A percentile compares a stretch with the other conserved stretches of the same genome.
phyloP scores from a whole-genome alignment of 225 moss, liverwort and hornwort genomes.

The Straminergon stramineum region DNA sequence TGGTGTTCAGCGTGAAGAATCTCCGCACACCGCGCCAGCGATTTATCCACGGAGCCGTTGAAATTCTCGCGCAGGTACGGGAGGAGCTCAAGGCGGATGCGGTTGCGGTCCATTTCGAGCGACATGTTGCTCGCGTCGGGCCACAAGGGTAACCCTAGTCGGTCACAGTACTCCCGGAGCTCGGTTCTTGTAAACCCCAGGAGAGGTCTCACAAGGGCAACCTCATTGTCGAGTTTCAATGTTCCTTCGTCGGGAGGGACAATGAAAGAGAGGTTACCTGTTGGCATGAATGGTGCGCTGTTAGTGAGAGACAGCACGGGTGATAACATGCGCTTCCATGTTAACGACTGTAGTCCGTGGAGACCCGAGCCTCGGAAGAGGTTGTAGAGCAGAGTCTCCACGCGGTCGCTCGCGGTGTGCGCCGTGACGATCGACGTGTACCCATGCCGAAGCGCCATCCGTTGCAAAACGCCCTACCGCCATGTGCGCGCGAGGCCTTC shows the following conservation, averaged over 20 bases:
- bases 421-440: constrained; percentile 67
- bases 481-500: constrained; percentile 66
- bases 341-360: constrained; percentile 70
- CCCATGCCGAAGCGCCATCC: constrained; percentile 55
- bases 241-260: constrained; percentile 1
- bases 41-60: constrained; percentile 65
- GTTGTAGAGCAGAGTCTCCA: constrained; percentile 79
- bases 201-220: constrained; percentile 58
- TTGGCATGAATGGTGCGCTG: constrained; percentile 29
- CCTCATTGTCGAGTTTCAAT: neutral
- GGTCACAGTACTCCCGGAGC: constrained; percentile 41
- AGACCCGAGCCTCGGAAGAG: constrained; percentile 71
- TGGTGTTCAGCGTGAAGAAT: constrained; percentile 70
- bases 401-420: constrained; percentile 80
- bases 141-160: constrained; percentile 59
- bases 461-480: constrained; percentile 70
- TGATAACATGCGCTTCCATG: constrained; percentile 56
- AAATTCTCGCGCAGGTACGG: constrained; percentile 70
- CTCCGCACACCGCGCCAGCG: constrained; percentile 78
- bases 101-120: constrained; percentile 69
- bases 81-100: constrained; percentile 79
- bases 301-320: constrained; percentile 30
- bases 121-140: constrained; percentile 77
- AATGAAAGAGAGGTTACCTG: constrained; percentile 9
- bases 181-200: constrained; percentile 78